Percentiles rank a stretch among this genome's conserved stretches.
phyloP scores from a whole-genome alignment of 2,329 filamentous ascomycete species.

The Penicillium occitanis region DNA sequence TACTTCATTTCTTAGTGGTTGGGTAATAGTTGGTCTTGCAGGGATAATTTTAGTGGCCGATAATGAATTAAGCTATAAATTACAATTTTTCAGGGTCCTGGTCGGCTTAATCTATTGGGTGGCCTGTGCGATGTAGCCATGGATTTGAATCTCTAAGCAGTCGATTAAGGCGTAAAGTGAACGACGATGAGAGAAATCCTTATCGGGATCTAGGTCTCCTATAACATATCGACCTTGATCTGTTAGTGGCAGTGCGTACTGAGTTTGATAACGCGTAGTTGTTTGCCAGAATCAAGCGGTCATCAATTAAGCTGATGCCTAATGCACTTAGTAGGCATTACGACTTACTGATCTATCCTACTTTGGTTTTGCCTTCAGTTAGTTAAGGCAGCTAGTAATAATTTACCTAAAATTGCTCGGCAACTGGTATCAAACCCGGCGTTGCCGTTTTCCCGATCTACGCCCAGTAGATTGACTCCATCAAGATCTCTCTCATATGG shows the following conservation, averaged over 20 bases:
- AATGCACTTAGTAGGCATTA: not conserved
- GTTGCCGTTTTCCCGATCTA: not conserved
- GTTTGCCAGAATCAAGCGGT: not conserved
- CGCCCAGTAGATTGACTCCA: not conserved
- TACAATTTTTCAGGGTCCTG: not conserved
- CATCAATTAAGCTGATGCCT: not conserved
- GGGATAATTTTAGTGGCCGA: not conserved
- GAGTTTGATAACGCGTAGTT: not conserved
- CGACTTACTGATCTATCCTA: not conserved
- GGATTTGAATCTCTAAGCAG: not conserved
- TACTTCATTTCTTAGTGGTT: too few species aligned
- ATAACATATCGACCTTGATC: not conserved
- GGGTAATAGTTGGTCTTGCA: not conserved
- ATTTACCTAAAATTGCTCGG: not conserved
- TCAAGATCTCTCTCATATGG: not conserved
- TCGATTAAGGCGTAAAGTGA: not conserved
- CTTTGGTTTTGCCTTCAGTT: not conserved
- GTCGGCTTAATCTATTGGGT: not conserved
- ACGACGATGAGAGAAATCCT: not conserved
- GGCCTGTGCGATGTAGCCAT: not conserved
- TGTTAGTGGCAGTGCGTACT: not conserved
- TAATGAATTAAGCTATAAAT: not conserved
- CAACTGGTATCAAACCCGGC: not conserved
- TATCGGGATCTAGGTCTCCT: not conserved
- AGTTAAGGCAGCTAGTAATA: not conserved